phyloP scores from a whole-genome alignment of 257 asterid genomes.

The Eustoma russellianum region DNA sequence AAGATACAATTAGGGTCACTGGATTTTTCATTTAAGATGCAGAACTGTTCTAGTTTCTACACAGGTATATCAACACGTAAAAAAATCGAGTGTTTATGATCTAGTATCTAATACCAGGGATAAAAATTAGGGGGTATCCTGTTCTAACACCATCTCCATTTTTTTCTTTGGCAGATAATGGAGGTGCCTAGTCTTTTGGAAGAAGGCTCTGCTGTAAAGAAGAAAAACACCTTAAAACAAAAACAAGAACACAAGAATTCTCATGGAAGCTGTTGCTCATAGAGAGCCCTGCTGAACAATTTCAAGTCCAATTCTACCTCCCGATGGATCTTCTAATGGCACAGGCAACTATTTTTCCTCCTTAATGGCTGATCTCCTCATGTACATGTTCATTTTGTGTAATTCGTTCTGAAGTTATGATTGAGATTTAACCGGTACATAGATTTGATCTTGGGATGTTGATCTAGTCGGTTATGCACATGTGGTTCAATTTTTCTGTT shows the following conservation, averaged over 20 bases:
- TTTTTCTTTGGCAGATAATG: slow-evolving; percentile 45
- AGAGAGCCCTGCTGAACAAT: slow-evolving; percentile 8
- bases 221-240: slow-evolving; percentile 69
- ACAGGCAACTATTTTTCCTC: slow-evolving; percentile 1
- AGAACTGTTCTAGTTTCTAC: too few relatives aligned
- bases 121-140: too few relatives aligned
- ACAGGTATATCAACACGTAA: too few relatives aligned
- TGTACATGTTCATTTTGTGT: neutral
- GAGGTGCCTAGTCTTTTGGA: slow-evolving; percentile 79
- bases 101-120: too few relatives aligned
- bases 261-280: slow-evolving; percentile 55
- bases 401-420: too few relatives aligned
- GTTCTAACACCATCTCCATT: neutral
- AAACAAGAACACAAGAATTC: slow-evolving; percentile 54
- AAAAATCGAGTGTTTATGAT: neutral
- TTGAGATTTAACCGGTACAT: too few relatives aligned
- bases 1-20: neutral
- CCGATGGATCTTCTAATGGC: slow-evolving; percentile 1
- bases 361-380: neutral
- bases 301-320: neutral
- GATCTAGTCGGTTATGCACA: too few relatives aligned
- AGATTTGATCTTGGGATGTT: too few relatives aligned
- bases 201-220: slow-evolving; percentile 62
- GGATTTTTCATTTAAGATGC: neutral
- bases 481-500: too few relatives aligned